Conservation (phyloP, 305 asterid species). For the Fraxinus sp. region DNA sequence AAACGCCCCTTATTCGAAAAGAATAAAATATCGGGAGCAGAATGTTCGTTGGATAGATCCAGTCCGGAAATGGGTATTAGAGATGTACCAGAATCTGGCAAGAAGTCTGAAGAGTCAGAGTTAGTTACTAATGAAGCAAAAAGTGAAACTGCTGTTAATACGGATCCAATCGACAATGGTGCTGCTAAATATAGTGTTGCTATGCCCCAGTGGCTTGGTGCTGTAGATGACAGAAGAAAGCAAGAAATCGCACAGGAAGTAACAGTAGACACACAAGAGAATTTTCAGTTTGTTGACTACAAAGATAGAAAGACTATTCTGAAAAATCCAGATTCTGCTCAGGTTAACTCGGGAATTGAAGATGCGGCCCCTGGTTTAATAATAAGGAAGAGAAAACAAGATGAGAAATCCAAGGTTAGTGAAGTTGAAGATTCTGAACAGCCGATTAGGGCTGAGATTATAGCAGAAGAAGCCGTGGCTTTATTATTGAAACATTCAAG, state of each 20-base stretch:
- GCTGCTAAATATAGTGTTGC: conserved; percentile 42
- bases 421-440: conserved; percentile 48
- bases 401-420: conserved; percentile 35
- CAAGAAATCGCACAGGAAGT: conserved; percentile 45
- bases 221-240: conserved; percentile 55
- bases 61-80: conserved; percentile 29
- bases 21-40: conserved; percentile 29
- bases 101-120: conserved; percentile 37
- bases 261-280: conserved; percentile 42
- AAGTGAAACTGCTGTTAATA: conserved; percentile 32
- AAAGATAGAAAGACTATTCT: conserved; percentile 65
- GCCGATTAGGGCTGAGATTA: conserved; percentile 39
- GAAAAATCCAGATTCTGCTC: conserved; percentile 34
- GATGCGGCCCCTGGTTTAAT: conserved; percentile 95
- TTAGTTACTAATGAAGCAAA: conserved; percentile 31
- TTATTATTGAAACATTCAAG: conserved; percentile 76
- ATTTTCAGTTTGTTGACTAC: conserved; percentile 80
- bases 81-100: conserved; percentile 40
- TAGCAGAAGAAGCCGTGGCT: conserved; percentile 87
- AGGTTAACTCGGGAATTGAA: conserved; percentile 50
- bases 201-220: conserved; percentile 99
- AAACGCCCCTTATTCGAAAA: conserved; percentile 29
- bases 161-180: conserved; percentile 34
- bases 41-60: conserved; percentile 30
- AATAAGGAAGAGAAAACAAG: conserved; percentile 82